Conservation (phyloP, 441 rosid species). For the Manihot esculenta region DNA sequence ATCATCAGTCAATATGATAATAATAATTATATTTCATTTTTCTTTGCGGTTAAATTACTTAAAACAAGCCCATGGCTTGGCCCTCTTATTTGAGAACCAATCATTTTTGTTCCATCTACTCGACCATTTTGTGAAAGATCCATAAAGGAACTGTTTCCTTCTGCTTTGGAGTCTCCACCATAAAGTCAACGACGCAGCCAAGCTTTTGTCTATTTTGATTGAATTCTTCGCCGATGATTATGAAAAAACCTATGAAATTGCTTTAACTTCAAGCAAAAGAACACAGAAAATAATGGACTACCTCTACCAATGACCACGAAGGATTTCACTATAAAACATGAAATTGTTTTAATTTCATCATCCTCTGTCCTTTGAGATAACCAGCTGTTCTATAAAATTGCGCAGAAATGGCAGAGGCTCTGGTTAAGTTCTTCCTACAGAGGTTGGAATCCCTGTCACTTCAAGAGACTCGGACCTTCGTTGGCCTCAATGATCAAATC, state of each 20-base stretch:
- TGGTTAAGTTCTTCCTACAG: conserved; percentile 27
- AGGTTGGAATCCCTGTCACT: conserved; percentile 28
- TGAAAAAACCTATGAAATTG: no score
- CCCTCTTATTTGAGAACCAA: no score
- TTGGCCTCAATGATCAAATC: conserved; percentile 24
- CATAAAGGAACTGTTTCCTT: no score
- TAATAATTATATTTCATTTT: no score
- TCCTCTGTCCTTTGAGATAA: neutral
- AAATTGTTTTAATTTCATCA: neutral
- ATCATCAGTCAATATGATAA: no score
- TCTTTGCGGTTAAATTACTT: no score
- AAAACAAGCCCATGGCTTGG: no score
- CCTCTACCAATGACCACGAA: no score
- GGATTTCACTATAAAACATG: neutral
- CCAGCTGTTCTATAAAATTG: neutral
- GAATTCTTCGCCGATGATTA: neutral
- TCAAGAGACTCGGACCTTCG: conserved; percentile 20
- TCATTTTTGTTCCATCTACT: no score
- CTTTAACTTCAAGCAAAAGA: no score
- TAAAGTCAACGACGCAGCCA: neutral
- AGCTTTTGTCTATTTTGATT: neutral
- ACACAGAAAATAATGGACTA: no score
- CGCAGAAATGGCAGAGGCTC: conserved; percentile 31
- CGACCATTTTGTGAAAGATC: no score
- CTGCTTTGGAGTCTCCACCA: neutral